Evolutionary conservation across 2,329 filamentous ascomycete genomes (phyloP).

Genomic region (Phyllosticta ampelicida): DNA sequence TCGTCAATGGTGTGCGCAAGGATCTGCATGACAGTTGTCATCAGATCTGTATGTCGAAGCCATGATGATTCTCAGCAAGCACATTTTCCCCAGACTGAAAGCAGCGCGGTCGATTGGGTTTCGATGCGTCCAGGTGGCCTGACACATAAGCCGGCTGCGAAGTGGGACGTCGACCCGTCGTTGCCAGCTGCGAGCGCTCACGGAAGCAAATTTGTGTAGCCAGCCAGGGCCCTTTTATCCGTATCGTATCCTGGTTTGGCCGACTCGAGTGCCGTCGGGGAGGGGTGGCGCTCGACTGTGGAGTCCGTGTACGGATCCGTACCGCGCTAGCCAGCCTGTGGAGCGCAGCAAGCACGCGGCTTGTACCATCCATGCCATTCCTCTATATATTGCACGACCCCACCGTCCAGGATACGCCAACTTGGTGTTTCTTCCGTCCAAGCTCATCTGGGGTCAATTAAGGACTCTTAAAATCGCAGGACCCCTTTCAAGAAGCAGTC

Average conservation of each 20-base stretch:
- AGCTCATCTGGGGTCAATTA: conserved; percentile 5
- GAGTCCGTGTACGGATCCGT: neutral
- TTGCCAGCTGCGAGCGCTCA: too few species aligned
- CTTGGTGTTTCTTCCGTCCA: conserved; percentile 5
- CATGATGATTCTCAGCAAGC: conserved; percentile 3
- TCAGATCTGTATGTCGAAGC: neutral
- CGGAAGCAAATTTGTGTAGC: too few species aligned
- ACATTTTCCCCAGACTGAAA: conserved; percentile 9
- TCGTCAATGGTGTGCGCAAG: neutral
- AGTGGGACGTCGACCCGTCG: too few species aligned
- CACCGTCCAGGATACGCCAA: conserved; percentile 2
- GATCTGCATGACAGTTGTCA: neutral
- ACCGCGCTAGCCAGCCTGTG: neutral
- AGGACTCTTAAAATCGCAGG: neutral
- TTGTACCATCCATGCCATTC: neutral
- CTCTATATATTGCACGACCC: conserved; percentile 7
- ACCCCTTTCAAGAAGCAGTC: conserved; percentile 3
- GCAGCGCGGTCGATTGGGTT: conserved; percentile 8
- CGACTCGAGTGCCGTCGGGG: neutral
- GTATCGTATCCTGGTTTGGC: neutral
- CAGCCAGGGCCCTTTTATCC: too few species aligned
- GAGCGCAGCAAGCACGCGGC: neutral
- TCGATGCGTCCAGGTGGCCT: conserved; percentile 5
- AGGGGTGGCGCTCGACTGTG: neutral
- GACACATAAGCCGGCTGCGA: too few species aligned